Percentiles rank a stretch among this genome's conserved stretches.
These are phyloP conservation scores for Mikania micrantha DNA, from an alignment of 129 eudicot species.

Conservation along the genomic window DNA sequence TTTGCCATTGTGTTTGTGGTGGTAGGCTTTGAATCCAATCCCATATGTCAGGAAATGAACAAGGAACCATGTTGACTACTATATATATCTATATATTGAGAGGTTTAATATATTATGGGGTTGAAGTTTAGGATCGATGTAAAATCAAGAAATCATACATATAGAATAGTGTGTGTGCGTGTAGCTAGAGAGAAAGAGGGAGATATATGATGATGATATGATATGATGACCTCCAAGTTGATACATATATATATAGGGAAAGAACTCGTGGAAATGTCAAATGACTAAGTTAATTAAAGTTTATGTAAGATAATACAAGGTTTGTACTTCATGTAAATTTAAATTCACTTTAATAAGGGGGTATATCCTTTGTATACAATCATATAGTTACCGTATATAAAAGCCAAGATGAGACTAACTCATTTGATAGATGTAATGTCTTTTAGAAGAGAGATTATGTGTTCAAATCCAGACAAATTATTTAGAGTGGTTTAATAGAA, in stretches of 20 bases:
- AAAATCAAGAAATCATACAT: neutral
- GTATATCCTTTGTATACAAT: too few relatives aligned
- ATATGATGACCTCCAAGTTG: neutral
- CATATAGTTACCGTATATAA: too few relatives aligned
- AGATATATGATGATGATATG: too few relatives aligned
- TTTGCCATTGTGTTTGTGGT: slow-evolving; percentile 53
- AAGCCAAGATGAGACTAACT: too few relatives aligned
- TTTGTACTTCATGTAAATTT: too few relatives aligned
- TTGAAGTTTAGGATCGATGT: too few relatives aligned
- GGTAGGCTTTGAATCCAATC: slow-evolving; percentile 68
- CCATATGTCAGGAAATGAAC: slow-evolving; percentile 59
- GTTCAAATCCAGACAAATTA: too few relatives aligned
- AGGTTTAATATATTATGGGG: neutral
- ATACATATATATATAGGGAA: neutral
- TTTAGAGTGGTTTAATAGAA: too few relatives aligned
- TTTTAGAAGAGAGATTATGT: too few relatives aligned
- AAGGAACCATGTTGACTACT: slow-evolving; percentile 15
- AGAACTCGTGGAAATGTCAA: neutral
- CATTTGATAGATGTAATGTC: too few relatives aligned
- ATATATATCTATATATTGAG: too few relatives aligned
- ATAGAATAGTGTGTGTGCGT: neutral
- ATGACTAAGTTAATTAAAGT: neutral
- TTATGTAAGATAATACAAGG: neutral
- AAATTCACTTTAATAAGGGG: neutral
- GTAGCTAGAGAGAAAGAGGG: neutral